Conservation (phyloP, 1,139 yeast genomes). For the Suhomyces anneliseae region DNA sequence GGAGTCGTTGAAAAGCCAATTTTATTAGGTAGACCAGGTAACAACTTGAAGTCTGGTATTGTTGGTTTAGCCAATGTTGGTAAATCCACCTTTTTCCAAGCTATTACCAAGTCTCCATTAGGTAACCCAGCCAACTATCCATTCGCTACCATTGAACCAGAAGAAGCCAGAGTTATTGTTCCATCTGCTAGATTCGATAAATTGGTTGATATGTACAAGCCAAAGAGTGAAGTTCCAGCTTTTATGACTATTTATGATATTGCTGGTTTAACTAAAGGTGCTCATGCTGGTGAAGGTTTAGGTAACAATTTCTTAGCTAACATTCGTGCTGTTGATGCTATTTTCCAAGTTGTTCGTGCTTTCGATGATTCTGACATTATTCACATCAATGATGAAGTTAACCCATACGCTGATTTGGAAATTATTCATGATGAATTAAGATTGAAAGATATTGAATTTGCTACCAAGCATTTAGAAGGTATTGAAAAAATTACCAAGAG, state of each 20-base stretch:
- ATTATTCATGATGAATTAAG: constrained; percentile 90
- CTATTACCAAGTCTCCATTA: constrained; percentile 83
- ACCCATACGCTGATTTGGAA: constrained; percentile 93
- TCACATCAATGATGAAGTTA: constrained; percentile 97
- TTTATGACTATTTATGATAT: constrained; percentile 92
- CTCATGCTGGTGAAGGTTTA: constrained; percentile 95
- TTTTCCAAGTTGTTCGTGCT: constrained; percentile 96
- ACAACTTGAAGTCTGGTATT: constrained; percentile 92
- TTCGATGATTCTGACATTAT: constrained; percentile 98
- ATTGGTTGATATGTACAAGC: constrained; percentile 71
- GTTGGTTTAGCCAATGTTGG: constrained; percentile 98
- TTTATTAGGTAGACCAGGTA: constrained; percentile 97
- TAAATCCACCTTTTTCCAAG: constrained; percentile 88
- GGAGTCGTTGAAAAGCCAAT: constrained; percentile 81
- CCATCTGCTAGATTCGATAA: constrained; percentile 89
- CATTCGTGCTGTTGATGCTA: constrained; percentile 97
- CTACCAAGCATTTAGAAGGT: constrained; percentile 84
- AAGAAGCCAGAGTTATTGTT: constrained; percentile 95
- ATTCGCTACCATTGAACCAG: constrained; percentile 98
- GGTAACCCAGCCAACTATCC: constrained; percentile 99
- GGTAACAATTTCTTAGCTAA: constrained; percentile 98
- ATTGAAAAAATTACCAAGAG: constrained; percentile 84
- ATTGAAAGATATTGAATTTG: constrained; percentile 95
- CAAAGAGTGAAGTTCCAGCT: constrained; percentile 89
- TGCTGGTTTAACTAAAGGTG: constrained; percentile 98